Conservation (phyloP, 164 flowering plant species). For the Kalanchoe fedtschenkoi region DNA sequence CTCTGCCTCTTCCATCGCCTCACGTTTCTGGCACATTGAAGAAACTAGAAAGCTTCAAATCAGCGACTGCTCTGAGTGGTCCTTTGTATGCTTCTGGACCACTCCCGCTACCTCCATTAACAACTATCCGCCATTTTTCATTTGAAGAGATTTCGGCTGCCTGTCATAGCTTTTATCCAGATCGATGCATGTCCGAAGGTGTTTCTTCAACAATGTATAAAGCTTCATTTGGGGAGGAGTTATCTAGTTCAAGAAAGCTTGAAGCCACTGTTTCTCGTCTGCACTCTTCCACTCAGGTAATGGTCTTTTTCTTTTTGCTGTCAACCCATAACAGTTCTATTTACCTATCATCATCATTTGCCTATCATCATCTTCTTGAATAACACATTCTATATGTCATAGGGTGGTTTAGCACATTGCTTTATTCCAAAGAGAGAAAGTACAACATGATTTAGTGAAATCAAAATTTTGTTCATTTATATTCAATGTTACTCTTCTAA, state of each 20-base stretch:
- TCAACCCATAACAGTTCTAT: background rate
- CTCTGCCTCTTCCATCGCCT: slow-evolving; percentile 92
- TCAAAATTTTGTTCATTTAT: background rate
- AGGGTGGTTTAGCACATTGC: too few relatives aligned
- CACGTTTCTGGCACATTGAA: slow-evolving; percentile 32
- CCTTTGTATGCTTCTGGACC: slow-evolving; percentile 68
- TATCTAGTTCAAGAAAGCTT: slow-evolving; percentile 42
- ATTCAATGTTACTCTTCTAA: too few relatives aligned
- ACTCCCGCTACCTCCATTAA: slow-evolving; percentile 73
- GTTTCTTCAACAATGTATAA: slow-evolving; percentile 59
- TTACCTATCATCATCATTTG: too few relatives aligned
- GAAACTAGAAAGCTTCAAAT: slow-evolving; percentile 59
- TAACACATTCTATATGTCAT: too few relatives aligned
- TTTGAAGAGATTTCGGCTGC: slow-evolving; percentile 75
- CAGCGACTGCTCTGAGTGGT: slow-evolving; percentile 37
- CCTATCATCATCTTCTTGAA: too few relatives aligned
- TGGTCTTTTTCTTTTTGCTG: background rate
- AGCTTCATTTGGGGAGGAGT: slow-evolving; percentile 83
- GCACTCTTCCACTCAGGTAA: slow-evolving; percentile 63
- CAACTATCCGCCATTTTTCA: slow-evolving; percentile 45
- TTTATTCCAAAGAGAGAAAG: too few relatives aligned
- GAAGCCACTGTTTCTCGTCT: slow-evolving; percentile 90
- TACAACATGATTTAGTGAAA: background rate
- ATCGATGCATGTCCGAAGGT: slow-evolving; percentile 70
- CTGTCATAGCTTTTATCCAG: slow-evolving; percentile 68